Conservation (phyloP, 169 alveolate species). For the Eimeria praecox region DNA sequence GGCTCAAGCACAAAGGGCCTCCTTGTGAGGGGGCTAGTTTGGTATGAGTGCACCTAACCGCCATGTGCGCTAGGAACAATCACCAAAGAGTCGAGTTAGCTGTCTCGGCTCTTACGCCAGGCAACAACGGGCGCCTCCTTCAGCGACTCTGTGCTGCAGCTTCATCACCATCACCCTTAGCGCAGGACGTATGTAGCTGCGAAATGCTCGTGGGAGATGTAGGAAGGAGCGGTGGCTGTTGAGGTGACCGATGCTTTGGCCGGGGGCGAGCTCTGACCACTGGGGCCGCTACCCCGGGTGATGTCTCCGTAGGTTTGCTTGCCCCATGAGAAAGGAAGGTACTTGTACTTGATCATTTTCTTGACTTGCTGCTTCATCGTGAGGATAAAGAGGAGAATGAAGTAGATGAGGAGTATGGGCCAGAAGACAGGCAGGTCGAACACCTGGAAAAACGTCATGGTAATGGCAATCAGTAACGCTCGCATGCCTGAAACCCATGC, state of each 20-base stretch:
- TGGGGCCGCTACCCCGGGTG: slow-evolving; percentile 84
- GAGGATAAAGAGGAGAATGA: slow-evolving; percentile 89
- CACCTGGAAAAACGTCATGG: slow-evolving; percentile 85
- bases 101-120: not conserved
- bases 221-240: slow-evolving; percentile 67
- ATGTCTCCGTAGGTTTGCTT: slow-evolving; percentile 89
- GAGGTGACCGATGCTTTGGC: slow-evolving; percentile 42
- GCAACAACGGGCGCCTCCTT: not conserved
- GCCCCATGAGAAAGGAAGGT: slow-evolving; percentile 90
- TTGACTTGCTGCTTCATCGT: slow-evolving; percentile 92
- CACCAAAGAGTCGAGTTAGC: not conserved
- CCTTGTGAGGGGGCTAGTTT: not conserved
- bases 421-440: slow-evolving; percentile 93
- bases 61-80: not conserved
- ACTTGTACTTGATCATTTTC: slow-evolving; percentile 87
- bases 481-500: slow-evolving; percentile 89
- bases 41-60: not conserved
- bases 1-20: not conserved
- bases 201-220: slow-evolving; percentile 67
- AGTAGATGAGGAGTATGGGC: slow-evolving; percentile 92
- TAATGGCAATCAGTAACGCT: slow-evolving; percentile 85
- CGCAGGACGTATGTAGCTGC: slow-evolving; percentile 82
- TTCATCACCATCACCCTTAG: not conserved
- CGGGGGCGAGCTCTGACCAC: slow-evolving; percentile 10
- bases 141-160: not conserved